These are phyloP conservation scores for Ophiostoma ips DNA, from an alignment of 2,329 filamentous ascomycete genomes.

Conservation along the genomic window DNA sequence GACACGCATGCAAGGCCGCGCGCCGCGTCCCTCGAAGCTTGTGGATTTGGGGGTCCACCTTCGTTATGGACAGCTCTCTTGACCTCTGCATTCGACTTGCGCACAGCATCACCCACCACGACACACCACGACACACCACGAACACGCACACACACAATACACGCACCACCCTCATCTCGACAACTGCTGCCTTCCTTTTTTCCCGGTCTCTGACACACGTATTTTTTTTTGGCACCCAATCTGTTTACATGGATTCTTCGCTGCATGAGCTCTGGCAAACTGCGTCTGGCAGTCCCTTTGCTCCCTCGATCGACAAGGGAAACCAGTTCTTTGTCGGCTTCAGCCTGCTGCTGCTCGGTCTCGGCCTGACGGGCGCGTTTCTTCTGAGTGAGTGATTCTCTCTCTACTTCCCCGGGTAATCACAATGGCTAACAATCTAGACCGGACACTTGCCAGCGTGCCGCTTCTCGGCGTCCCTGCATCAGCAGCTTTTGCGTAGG, in stretches of 20 bases:
- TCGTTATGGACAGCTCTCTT: too few relatives aligned
- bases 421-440: slow-evolving; percentile 33
- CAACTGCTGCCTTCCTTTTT: slow-evolving; percentile 3
- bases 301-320: slow-evolving; percentile 65
- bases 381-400: slow-evolving; percentile 54
- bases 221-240: too few relatives aligned
- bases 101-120: background rate
- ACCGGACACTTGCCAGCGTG: slow-evolving; percentile 67
- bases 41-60: too few relatives aligned
- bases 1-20: too few relatives aligned
- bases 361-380: slow-evolving; percentile 65
- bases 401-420: background rate
- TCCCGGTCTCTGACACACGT: slow-evolving; percentile 2
- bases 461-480: slow-evolving; percentile 71
- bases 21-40: background rate
- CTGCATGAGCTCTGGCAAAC: slow-evolving; percentile 87
- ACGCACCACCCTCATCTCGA: too few relatives aligned
- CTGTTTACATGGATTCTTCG: slow-evolving; percentile 57
- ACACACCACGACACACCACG: too few relatives aligned
- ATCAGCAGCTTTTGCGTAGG: slow-evolving; percentile 80
- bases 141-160: too few relatives aligned
- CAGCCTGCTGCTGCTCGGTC: slow-evolving; percentile 54
- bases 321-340: slow-evolving; percentile 75
- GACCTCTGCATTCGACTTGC: too few relatives aligned
- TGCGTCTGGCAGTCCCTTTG: slow-evolving; percentile 74